Evolutionary conservation across 2,329 filamentous ascomycete genomes (phyloP).

Genomic region (Juglanconis oblonga): DNA sequence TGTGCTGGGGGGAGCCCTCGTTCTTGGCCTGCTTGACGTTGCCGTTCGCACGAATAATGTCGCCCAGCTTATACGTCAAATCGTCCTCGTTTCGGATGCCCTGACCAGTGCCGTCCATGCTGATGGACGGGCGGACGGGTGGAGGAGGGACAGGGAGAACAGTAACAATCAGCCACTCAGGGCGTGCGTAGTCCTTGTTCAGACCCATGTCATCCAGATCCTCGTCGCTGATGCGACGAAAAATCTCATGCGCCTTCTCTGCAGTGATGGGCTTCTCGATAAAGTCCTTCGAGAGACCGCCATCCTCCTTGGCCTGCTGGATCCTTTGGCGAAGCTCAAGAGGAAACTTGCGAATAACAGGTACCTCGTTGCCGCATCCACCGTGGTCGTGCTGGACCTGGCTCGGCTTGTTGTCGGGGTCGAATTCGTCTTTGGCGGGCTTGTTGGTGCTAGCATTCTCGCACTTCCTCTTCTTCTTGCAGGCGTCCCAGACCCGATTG

Average conservation of each 20-base stretch:
- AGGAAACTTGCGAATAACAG: constrained; percentile 81
- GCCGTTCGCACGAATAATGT: constrained; percentile 96
- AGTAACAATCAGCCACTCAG: constrained; percentile 97
- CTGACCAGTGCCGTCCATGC: constrained; percentile 89
- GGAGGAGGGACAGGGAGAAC: constrained; percentile 94
- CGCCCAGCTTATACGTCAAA: constrained; percentile 97
- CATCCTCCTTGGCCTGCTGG: constrained; percentile 48
- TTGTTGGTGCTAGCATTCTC: constrained; percentile 72
- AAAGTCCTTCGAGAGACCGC: constrained; percentile 45
- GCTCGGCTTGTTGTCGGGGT: constrained; percentile 55
- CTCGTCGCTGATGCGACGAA: constrained; percentile 77
- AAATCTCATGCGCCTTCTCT: constrained; percentile 80
- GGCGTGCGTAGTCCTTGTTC: constrained; percentile 90
- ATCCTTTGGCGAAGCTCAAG: constrained; percentile 65
- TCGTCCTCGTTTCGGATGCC: constrained; percentile 97
- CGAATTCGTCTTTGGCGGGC: constrained; percentile 66
- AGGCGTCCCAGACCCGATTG: constrained; percentile 85
- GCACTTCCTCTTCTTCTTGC: constrained; percentile 83
- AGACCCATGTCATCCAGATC: constrained; percentile 86
- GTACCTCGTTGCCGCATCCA: constrained; percentile 89
- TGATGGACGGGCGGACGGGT: constrained; percentile 93
- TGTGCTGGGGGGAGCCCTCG: constrained; percentile 88
- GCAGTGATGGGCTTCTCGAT: constrained; percentile 59
- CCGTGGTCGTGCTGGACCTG: constrained; percentile 65
- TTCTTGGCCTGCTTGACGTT: constrained; percentile 89